phyloP scores from a whole-genome alignment of 2,329 filamentous ascomycete species.

The Trichoderma koningii region DNA sequence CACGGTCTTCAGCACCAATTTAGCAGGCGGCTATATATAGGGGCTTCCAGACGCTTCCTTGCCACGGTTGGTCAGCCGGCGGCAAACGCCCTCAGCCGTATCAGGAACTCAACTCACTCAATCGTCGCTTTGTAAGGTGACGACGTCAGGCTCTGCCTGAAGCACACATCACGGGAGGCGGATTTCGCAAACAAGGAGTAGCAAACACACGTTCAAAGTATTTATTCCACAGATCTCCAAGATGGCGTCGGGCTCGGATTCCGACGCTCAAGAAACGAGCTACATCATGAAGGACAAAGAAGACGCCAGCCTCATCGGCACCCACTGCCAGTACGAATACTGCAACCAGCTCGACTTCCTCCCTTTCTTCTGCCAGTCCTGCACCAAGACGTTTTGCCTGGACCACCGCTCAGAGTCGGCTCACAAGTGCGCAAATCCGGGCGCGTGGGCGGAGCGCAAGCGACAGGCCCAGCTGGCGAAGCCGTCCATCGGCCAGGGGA shows the following conservation, averaged over 20 bases:
- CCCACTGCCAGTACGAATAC: conserved; percentile 87
- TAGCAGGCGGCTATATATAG: conserved; percentile 27
- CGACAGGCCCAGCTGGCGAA: conserved; percentile 57
- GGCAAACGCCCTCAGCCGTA: conserved; percentile 14
- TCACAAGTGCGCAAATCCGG: conserved; percentile 66
- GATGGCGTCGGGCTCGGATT: conserved; percentile 57
- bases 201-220: conserved; percentile 1
- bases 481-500: conserved; percentile 57
- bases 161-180: conserved; percentile 1
- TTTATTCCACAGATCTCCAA: conserved; percentile 31
- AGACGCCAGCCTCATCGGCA: conserved; percentile 83
- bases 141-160: conserved; percentile 37
- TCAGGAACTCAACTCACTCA: conserved; percentile 1
- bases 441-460: conserved; percentile 63
- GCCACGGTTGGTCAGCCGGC: conserved; percentile 27
- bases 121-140: conserved; percentile 30
- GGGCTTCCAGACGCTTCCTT: conserved; percentile 41
- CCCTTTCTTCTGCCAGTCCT: conserved; percentile 91
- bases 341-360: conserved; percentile 96
- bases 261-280: conserved; percentile 50
- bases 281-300: conserved; percentile 71
- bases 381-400: conserved; percentile 81
- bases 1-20: conserved; percentile 6
- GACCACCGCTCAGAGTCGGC: conserved; percentile 87
- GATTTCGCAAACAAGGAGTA: conserved; percentile 20